phyloP scores from a whole-genome alignment of 805 yeast species.

The Millerozyma miso region DNA sequence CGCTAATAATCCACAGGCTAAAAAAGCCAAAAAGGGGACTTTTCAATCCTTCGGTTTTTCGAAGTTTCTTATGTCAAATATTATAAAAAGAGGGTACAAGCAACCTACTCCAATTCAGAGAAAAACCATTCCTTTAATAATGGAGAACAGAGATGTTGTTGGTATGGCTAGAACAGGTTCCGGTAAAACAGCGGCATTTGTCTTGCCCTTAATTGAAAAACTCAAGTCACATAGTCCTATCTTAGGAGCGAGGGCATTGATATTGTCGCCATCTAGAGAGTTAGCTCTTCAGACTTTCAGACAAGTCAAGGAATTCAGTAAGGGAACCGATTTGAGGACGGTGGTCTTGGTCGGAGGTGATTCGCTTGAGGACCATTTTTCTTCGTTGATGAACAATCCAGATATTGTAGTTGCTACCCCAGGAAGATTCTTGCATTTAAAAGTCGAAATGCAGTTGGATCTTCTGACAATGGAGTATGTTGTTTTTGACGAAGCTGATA shows the following conservation, averaged over 20 bases:
- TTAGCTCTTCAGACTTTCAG: conserved; percentile 88
- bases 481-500: conserved; percentile 96
- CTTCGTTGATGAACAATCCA: conserved; percentile 89
- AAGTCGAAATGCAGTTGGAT: conserved; percentile 91
- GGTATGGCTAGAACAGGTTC: conserved; percentile 99
- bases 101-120: conserved; percentile 98
- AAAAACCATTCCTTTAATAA: conserved; percentile 85
- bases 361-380: conserved; percentile 93
- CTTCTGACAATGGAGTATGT: conserved; percentile 80
- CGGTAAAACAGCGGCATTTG: conserved; percentile 97
- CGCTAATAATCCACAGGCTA: conserved; percentile 39
- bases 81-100: conserved; percentile 79
- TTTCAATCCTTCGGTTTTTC: conserved; percentile 90
- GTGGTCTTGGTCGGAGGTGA: conserved; percentile 94
- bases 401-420: conserved; percentile 96
- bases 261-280: conserved; percentile 93
- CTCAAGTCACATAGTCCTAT: conserved; percentile 79
- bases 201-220: conserved; percentile 83
- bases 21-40: conserved; percentile 70
- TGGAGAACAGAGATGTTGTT: conserved; percentile 88
- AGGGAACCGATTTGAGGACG: conserved; percentile 77
- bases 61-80: conserved; percentile 61
- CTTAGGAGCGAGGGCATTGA: conserved; percentile 84
- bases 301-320: conserved; percentile 83
- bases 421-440: conserved; percentile 92